These are phyloP conservation scores for Suhomyces kunorum DNA, from an alignment of 1,139 yeast genomes.

Conservation along the genomic window DNA sequence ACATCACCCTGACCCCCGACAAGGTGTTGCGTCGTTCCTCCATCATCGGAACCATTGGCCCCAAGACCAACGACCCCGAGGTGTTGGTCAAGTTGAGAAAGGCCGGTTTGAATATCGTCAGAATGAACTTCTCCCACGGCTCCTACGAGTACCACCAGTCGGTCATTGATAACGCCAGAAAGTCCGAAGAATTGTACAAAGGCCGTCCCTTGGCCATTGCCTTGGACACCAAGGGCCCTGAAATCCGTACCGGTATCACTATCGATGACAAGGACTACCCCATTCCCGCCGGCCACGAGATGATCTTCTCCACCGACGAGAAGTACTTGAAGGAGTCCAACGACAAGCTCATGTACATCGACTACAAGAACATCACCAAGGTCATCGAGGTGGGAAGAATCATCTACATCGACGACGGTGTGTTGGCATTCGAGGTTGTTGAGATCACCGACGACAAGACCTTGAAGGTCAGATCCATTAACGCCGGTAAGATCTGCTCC, in stretches of 20 bases:
- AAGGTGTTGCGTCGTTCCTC: constrained; percentile 90
- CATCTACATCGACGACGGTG: constrained; percentile 97
- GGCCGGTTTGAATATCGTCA: constrained; percentile 95
- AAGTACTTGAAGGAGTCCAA: constrained; percentile 70
- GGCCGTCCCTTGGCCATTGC: constrained; percentile 99
- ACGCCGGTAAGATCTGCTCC: constrained; percentile 92
- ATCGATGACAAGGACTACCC: constrained; percentile 75
- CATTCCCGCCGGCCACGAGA: constrained; percentile 81
- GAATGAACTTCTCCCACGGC: constrained; percentile 99
- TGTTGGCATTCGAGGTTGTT: constrained; percentile 87
- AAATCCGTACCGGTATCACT: constrained; percentile 98
- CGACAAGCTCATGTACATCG: constrained; percentile 81
- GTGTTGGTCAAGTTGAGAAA: constrained; percentile 84
- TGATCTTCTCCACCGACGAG: constrained; percentile 91
- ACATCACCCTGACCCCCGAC: constrained; percentile 78
- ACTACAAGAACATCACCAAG: constrained; percentile 94
- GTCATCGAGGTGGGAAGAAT: constrained; percentile 85
- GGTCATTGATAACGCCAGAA: constrained; percentile 93
- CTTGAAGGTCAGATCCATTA: constrained; percentile 83
- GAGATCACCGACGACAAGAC: constrained; percentile 78
- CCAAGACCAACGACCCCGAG: constrained; percentile 92
- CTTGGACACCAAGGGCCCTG: constrained; percentile 99
- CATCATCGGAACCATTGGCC: constrained; percentile 97
- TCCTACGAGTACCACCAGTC: constrained; percentile 95
- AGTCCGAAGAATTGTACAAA: constrained; percentile 83